Evolutionary conservation across 1,139 yeast species (phyloP), one percentile per base, ranked within the genome.

Genomic region (Suhomyces anneliseae): DNA sequence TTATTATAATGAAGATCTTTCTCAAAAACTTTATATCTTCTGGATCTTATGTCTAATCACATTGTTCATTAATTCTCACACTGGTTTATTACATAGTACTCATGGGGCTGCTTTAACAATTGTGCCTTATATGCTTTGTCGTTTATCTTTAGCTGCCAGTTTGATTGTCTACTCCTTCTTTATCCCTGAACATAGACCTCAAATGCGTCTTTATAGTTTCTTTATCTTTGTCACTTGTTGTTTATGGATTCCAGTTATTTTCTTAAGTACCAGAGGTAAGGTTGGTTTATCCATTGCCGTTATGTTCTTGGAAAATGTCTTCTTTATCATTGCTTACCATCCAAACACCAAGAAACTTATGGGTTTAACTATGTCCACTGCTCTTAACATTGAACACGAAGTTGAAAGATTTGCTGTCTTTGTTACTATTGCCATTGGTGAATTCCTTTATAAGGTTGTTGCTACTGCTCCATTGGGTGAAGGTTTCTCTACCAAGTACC

Each of bases 361-460:
- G 54, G 62, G 67, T 7, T 58, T 78, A 43, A 72, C 70, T 10
- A 74, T 71, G 47, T 76, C 85, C 6, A 82, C 89, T 0, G 88
- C 88, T 0, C 62, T 82, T 49, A 83, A 82, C 56, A 79, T 84
- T 48, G 87, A 83, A 56, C 88, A 83, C 56, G 87, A 82, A 56
- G 85, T 81, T 19, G 89, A 83, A 59, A 64, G 89, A 47, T 75
- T 74, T 56, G 72, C 76, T 2, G 79, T 82, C 0, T 83, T 83
- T 58, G 83, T 74, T 45, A 78, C 83, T 52, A 82, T 83, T 64
- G 87, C 87, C 7, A 71, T 83, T 54, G 89, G 89, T 27, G 88
- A 83, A 54, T 83, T 80, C 54, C 64, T 83, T 27, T 82, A 78
- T 55, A 79, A 77, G 46, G 69, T 80, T n/a, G 84, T 81, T n/a